Base-by-base conservation (phyloP, 116 monocot species). In the Cymodocea nodosa region DNA sequence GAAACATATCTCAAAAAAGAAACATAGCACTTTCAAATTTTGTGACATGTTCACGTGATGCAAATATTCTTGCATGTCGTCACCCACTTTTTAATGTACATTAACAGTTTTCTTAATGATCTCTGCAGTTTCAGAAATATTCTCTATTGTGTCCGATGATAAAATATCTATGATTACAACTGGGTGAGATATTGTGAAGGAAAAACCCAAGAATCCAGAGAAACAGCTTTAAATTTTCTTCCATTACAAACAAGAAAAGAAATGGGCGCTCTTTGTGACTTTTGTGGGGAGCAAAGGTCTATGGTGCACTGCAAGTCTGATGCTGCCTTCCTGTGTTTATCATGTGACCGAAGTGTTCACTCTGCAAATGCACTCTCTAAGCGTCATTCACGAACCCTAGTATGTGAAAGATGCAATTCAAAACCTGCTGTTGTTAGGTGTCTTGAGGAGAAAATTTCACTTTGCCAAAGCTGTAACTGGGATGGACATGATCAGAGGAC, bases 391-490 rank as follows among this genome's bases (percentile, higher is more conserved):
- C 78, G 94, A 19, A 87, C 90, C 17, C 94, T 90, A 40, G 34
- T 94, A 59, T 94, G 94, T 57, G 85, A 87, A 44, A 76, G 74
- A 70, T 94, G 94, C 61, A 58, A 36, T 60, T 73, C 83, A 53
- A 83, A 90, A 44, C 90, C 94, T 68, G 90, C 87, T 6, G 59
- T 72, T 5, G 64, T 83, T 23, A 70, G 90, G 51, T 87, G 90
- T 52, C 68, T 77, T 16, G 90, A 85, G 8, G 94, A 90, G 62
- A 79, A 81, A 44, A 51, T 63, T 34, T 94, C 94, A 0, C 83
- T 94, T 62, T 94, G 94, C 68, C 81, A 83, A 68, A 87, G 74
- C 48, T 94, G 94, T 71, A 87, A 90, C 64, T 90, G 84, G 90
- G 82, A 71, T 70, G 75, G 73, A 15, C 85, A 88, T 75, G 64